Evolutionary conservation across 371 early-diverging fungal species (phyloP).

Genomic region (Basidiobolus meristosporus): DNA sequence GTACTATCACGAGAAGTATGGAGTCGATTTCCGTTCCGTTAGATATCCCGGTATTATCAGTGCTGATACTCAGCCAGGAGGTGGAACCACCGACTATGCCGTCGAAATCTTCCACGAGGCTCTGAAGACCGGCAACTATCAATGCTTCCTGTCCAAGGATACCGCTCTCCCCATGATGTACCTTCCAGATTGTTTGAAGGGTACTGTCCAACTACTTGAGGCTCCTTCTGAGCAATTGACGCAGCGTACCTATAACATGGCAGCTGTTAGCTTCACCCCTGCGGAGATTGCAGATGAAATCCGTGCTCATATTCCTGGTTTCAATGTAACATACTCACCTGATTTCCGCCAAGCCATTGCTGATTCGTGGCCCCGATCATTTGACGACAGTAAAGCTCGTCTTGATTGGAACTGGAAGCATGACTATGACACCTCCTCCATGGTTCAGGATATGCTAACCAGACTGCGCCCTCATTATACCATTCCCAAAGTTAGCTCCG

Average conservation of each 20-base stretch:
- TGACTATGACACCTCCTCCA: slow-evolving; percentile 17
- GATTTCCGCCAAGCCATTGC: slow-evolving; percentile 38
- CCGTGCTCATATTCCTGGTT: slow-evolving; percentile 15
- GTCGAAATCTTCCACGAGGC: slow-evolving; percentile 38
- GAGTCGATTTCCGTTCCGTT: slow-evolving; percentile 31
- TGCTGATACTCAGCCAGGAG: slow-evolving; percentile 30
- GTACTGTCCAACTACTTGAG: slow-evolving; percentile 27
- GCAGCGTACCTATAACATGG: slow-evolving; percentile 29
- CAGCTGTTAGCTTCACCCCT: slow-evolving; percentile 28
- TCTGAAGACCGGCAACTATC: slow-evolving; percentile 18
- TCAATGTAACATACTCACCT: slow-evolving; percentile 24
- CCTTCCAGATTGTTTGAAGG: slow-evolving; percentile 28
- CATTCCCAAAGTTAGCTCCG: no score
- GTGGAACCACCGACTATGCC: slow-evolving; percentile 38
- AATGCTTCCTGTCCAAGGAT: slow-evolving; percentile 21
- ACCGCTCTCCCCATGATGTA: slow-evolving; percentile 38
- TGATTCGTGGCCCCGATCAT: slow-evolving; percentile 28
- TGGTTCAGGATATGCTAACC: slow-evolving; percentile 13
- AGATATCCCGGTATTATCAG: slow-evolving; percentile 37
- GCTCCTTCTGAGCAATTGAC: slow-evolving; percentile 15
- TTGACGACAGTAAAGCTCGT: slow-evolving; percentile 27
- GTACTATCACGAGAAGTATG: slow-evolving; percentile 31
- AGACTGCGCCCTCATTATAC: slow-evolving; percentile 2
- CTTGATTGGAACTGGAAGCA: slow-evolving; percentile 35
- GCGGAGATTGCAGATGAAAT: slow-evolving; percentile 21